Base-by-base conservation (phyloP, 257 asterid genomes). In the Solanum gandarillasii region DNA sequence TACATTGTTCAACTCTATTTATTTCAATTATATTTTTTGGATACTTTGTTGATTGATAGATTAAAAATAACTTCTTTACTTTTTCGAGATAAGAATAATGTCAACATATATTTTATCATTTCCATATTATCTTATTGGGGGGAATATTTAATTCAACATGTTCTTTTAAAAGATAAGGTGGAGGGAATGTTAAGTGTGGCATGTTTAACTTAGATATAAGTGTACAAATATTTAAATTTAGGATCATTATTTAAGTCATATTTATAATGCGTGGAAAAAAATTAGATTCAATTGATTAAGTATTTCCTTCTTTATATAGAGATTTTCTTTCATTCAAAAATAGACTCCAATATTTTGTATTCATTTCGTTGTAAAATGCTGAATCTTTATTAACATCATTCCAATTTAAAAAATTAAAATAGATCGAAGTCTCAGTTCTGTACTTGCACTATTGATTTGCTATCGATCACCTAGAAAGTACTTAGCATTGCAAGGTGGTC, bases 81-180 rank as follows among this genome's bases (percentile, higher is more conserved):
- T 23, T 60, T 0, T 0, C 14, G 13, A 21, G 7, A 60, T 60
- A 60, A 23, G 3, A 60, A 60, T 23, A 23, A 60, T 5, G 1
- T 27, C 3, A 4, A 3, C 71, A 23, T 62, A 65, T 68, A 27
- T 6, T 27, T 0, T 27, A 68, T 68, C 3, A 2, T 29, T 68
- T 29, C 1, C 34, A 29, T 13, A 29, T 6, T 76, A 12, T 38
- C 5, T 23, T 76, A 11, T 3, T 23, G 4, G 32, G 8, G 14
- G 32, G 72, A n/a, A n/a, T 23, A 76, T 39, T 41, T 41, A 46
- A 81, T 81, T 35, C 12, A 31, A 2, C 29, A 27, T 5, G 27
- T 81, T 29, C n/a, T 75, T 81, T 79, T 79, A 6, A 78, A 25
- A 39, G 62, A 78, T 25, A 25, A n/a, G 58, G 58, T 29, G 83